These are phyloP conservation scores for Chalciporus chontae DNA, from an alignment of 768 basidiomycete species.

Conservation along the genomic window DNA sequence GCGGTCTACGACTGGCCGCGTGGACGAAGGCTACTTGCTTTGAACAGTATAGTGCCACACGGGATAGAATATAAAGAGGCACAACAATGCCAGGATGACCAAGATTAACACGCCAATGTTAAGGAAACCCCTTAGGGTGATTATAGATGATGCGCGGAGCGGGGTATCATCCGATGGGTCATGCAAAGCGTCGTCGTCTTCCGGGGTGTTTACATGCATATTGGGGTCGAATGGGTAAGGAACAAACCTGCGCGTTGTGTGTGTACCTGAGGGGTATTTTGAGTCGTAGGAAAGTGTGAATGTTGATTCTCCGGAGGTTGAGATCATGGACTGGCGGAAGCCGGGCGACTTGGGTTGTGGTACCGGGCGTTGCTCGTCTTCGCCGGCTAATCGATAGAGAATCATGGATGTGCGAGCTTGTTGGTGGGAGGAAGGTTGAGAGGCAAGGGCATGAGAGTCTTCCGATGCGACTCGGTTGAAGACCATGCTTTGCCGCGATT, in stretches of 20 bases:
- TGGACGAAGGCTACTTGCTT: not conserved
- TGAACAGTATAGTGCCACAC: conserved; percentile 39
- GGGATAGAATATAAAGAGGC: conserved; percentile 82
- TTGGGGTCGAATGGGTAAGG: conserved; percentile 72
- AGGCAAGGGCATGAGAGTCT: conserved; percentile 40
- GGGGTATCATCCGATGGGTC: conserved; percentile 43
- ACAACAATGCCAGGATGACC: conserved; percentile 58
- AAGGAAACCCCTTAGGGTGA: conserved; percentile 48
- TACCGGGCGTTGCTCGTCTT: conserved; percentile 31
- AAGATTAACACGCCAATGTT: conserved; percentile 70
- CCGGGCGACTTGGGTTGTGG: conserved; percentile 31
- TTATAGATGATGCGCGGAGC: conserved; percentile 21
- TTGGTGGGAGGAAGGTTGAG: conserved; percentile 16
- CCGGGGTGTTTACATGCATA: conserved; percentile 50
- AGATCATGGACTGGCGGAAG: conserved; percentile 42
- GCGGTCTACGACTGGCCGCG: too few species aligned
- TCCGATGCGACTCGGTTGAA: conserved; percentile 44
- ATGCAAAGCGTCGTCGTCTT: conserved; percentile 78
- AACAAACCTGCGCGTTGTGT: conserved; percentile 40
- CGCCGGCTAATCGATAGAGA: conserved; percentile 53
- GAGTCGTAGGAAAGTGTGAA: conserved; percentile 51
- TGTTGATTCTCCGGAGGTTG: conserved; percentile 50
- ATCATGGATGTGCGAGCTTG: conserved; percentile 57
- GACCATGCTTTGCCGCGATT: conserved; percentile 38
- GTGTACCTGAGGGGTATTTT: conserved; percentile 55